phyloP scores from a whole-genome alignment of 306 rosid genomes.

The Dicorynia guianensis region DNA sequence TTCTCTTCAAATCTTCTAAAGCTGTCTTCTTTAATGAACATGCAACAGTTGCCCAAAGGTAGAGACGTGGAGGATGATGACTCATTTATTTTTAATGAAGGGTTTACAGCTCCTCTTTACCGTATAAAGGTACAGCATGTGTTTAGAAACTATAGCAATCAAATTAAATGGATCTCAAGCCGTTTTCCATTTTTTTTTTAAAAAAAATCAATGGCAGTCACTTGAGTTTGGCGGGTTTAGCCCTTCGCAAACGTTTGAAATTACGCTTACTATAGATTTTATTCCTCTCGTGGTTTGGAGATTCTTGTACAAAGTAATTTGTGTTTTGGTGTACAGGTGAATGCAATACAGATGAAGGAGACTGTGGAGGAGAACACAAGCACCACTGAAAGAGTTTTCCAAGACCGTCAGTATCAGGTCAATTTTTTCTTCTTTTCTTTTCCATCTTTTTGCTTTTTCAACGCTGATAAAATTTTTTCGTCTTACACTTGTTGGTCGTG shows the following conservation, averaged over 20 bases:
- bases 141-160: conserved; percentile 17
- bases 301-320: conserved; percentile 38
- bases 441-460: neutral
- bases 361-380: conserved; percentile 98
- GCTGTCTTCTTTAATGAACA: conserved; percentile 39
- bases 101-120: conserved; percentile 89
- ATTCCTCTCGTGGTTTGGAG: neutral
- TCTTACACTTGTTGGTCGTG: too few species aligned
- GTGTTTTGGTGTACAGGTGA: conserved; percentile 66
- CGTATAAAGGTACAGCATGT: conserved; percentile 82
- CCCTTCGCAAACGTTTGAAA: conserved; percentile 2
- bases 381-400: conserved; percentile 98
- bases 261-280: conserved; percentile 12
- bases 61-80: conserved; percentile 97
- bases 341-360: conserved; percentile 99
- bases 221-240: conserved; percentile 6
- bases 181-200: conserved; percentile 1
- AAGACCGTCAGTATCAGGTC: conserved; percentile 99
- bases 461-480: neutral
- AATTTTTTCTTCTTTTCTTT: conserved; percentile 13
- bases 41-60: conserved; percentile 83
- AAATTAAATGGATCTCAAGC: conserved; percentile 34
- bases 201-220: too few species aligned
- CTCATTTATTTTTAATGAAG: conserved; percentile 80
- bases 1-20: conserved; percentile 17